These are phyloP conservation scores for Ogataea parapolymorpha DNA, from an alignment of 805 yeast species.

Conservation along the genomic window DNA sequence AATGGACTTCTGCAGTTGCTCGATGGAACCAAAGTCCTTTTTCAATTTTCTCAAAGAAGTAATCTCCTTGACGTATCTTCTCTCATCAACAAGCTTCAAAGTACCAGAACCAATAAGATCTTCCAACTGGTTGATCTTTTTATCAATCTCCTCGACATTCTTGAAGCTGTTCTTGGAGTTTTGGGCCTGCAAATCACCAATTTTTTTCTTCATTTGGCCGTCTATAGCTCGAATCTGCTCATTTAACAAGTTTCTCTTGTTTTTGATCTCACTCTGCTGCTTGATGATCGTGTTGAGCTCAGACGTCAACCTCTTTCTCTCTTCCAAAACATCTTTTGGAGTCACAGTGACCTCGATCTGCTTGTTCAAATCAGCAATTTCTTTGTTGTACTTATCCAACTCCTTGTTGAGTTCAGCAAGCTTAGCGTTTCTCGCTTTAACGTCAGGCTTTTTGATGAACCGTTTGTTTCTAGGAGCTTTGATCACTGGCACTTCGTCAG, in stretches of 20 bases:
- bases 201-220: slow-evolving; percentile 66
- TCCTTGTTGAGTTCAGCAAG: slow-evolving; percentile 54
- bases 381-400: slow-evolving; percentile 58
- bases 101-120: slow-evolving; percentile 71
- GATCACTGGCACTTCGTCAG: slow-evolving; percentile 20
- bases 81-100: slow-evolving; percentile 87
- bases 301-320: slow-evolving; percentile 45
- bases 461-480: slow-evolving; percentile 37
- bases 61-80: slow-evolving; percentile 80
- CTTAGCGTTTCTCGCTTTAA: slow-evolving; percentile 56
- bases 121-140: slow-evolving; percentile 64
- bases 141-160: slow-evolving; percentile 64
- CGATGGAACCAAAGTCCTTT: slow-evolving; percentile 72
- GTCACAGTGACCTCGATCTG: slow-evolving; percentile 53
- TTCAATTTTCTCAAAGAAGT: slow-evolving; percentile 74
- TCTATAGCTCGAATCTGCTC: slow-evolving; percentile 75
- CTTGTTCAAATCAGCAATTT: slow-evolving; percentile 48
- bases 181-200: slow-evolving; percentile 67
- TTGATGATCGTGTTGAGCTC: slow-evolving; percentile 43
- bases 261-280: slow-evolving; percentile 34
- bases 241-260: slow-evolving; percentile 34
- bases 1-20: slow-evolving; percentile 71
- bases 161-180: slow-evolving; percentile 70
- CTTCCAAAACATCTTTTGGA: slow-evolving; percentile 50
- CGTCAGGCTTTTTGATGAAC: slow-evolving; percentile 74